Evolutionary conservation across 305 asterid genomes (phyloP), one percentile per base, ranked within the genome.

Genomic region (Euphrasia arctica): DNA sequence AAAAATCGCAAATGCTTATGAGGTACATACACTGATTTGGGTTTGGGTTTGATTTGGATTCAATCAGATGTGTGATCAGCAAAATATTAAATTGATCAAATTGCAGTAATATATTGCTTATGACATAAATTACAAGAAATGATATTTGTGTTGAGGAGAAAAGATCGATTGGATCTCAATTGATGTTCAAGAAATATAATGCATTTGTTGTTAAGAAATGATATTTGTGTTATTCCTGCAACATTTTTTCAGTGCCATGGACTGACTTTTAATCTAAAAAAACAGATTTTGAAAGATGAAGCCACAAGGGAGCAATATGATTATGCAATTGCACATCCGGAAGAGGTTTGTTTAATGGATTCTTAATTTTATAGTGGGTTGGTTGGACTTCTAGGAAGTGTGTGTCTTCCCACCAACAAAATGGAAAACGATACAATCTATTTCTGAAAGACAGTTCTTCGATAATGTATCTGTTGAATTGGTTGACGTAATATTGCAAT

Each of bases 271-370:
- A 22, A 63, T 54, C 10, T 9, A 31, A 31, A 31, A 22, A 28
- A 78, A 70, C 82, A 89, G 98, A 92, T 92, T 75, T 77, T 92
- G 80, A 92, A 89, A 85, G 96, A 87, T 75, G 95, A 87, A 74
- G 87, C 89, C 65, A 87, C 97, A 9, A 87, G 96, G 79, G 98
- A 80, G 79, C 97, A 92, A 63, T 92, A 89, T 77, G 95, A 89
- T 72, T 92, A 92, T 75, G 97, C 97, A 73, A 85, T 90, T 79
- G 97, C 87, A 63, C 96, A 90, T 78, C 97, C 98, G 5, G 97
- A 92, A 73, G 97, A 92, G 96, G 97, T 90, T 72, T 58, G 84
- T 71, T 52, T 50, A n/a, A 22, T 49, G 9, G 25, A 62, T 65
- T 11, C 48, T 64, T 58, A 27, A 60, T 50, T 25, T 42, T 70